Base-by-base conservation (phyloP, 306 rosid species). In the apple (Malus domestica) region DNA sequence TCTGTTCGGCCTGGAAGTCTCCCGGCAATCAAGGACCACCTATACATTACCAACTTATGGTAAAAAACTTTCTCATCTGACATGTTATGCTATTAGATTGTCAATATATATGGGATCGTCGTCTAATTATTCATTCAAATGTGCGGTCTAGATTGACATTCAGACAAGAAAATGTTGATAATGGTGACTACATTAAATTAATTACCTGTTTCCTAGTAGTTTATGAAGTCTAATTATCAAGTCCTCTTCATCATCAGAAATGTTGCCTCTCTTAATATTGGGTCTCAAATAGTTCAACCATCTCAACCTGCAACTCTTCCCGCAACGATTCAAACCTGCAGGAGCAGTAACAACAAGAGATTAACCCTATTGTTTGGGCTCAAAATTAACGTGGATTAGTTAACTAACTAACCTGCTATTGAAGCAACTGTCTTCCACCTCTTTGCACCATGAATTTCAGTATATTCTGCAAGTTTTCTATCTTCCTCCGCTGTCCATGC, bases 21-120 rank as follows among this genome's bases (percentile, higher is more conserved):
- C 29, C 93, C 93, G 3, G 93, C 93, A n/a, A 89, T 89, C 80
- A 89, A 72, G 1, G 93, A 87, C 93, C 93, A 89, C 82, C 93
- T 89, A 23, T 4, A 75, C 8, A 32, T 67, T 8, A 10, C 25
- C 11, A n/a, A 51, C 55, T 51, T 18, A 51, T 51, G 20, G 55
- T 51, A 0, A 51, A 51, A 5, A 4, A 0, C 1, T 49, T 15
- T 49, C 0, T 49, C 8, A 4, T 20, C 10, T 20, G 25, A n/a
- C 25, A 55, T 20, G 25, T 20, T 55, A 55, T n/a, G 25, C 25
- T 20, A 55, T 55, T 15, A 49, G 0, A 49, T 6, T 49, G 55
- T 49, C 3, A 49, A 15, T 49, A 15, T 49, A 6, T 20, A 51
- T 22, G 29, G 14, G 0, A 22, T 1, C 8, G 30, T 11, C 10